phyloP scores from a whole-genome alignment of 768 basidiomycete species.

The Crassisporium funariophilum region DNA sequence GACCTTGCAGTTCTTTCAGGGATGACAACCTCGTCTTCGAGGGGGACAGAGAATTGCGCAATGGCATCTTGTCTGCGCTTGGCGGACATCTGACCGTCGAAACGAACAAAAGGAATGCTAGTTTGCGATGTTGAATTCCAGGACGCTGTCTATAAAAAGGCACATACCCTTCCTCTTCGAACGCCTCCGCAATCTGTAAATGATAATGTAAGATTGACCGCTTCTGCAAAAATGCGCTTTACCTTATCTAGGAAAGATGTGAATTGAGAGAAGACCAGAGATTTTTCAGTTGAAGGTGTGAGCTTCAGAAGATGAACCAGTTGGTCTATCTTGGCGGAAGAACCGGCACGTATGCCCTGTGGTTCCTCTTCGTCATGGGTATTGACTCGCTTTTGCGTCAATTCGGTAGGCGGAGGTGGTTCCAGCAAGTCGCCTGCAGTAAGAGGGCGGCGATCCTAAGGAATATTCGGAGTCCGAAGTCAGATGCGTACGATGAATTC shows the following conservation, averaged over 20 bases:
- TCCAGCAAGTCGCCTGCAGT: conserved; percentile 58
- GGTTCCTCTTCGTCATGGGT: conserved; percentile 42
- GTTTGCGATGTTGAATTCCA: background rate
- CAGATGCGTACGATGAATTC: conserved; percentile 2
- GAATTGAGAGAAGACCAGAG: conserved; percentile 89
- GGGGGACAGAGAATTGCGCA: conserved; percentile 68
- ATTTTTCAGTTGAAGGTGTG: conserved; percentile 72
- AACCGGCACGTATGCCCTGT: conserved; percentile 45
- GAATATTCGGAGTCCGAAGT: conserved; percentile 6
- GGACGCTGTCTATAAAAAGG: background rate
- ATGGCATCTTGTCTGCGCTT: conserved; percentile 78
- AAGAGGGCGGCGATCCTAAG: conserved; percentile 71
- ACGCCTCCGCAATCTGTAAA: conserved; percentile 63
- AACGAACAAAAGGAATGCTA: conserved; percentile 77
- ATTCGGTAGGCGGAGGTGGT: conserved; percentile 64
- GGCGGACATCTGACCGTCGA: conserved; percentile 87
- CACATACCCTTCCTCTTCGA: conserved; percentile 69
- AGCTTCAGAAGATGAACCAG: conserved; percentile 71
- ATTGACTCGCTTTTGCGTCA: conserved; percentile 58
- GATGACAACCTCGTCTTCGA: conserved; percentile 34
- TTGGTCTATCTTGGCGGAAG: conserved; percentile 88
- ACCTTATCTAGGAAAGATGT: conserved; percentile 85
- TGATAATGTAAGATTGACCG: conserved; percentile 1
- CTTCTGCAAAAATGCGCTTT: background rate
- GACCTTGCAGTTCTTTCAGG: conserved; percentile 7